Conservation (phyloP, 108 stramenopile genomes). For the Cyclostephanos invisitatus region DNA sequence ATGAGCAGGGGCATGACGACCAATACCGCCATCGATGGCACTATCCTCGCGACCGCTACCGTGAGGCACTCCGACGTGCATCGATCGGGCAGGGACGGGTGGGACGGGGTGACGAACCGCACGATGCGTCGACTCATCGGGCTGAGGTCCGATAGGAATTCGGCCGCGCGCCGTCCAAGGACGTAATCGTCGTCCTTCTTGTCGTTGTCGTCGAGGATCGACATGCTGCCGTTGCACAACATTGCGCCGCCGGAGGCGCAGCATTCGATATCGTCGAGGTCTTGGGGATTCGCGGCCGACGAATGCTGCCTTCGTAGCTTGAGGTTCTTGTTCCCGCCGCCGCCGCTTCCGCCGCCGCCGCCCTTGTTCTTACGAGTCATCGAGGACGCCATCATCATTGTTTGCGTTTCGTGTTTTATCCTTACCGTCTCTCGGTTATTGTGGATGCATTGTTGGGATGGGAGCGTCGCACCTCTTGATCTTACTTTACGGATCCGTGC, state of each 20-base stretch:
- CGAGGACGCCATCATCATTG: not conserved
- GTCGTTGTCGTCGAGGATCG: not conserved
- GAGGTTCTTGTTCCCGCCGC: conserved; percentile 1
- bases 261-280: conserved; percentile 16
- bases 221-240: not conserved
- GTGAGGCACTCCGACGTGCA: conserved; percentile 16
- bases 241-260: too few relatives aligned
- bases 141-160: conserved; percentile 26
- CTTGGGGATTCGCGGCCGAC: conserved; percentile 6
- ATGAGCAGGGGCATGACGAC: conserved; percentile 18
- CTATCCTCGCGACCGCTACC: conserved; percentile 13
- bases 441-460: not conserved
- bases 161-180: not conserved
- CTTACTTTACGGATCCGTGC: too few relatives aligned
- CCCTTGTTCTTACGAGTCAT: not conserved
- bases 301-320: conserved; percentile 11
- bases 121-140: conserved; percentile 24
- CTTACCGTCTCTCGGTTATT: not conserved
- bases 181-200: conserved; percentile 15
- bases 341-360: not conserved
- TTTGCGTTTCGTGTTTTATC: not conserved
- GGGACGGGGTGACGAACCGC: conserved; percentile 23
- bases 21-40: conserved; percentile 11
- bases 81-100: conserved; percentile 11
- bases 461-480: not conserved